phyloP scores from a whole-genome alignment of 768 basidiomycete species.

The Pleurotus djamor region DNA sequence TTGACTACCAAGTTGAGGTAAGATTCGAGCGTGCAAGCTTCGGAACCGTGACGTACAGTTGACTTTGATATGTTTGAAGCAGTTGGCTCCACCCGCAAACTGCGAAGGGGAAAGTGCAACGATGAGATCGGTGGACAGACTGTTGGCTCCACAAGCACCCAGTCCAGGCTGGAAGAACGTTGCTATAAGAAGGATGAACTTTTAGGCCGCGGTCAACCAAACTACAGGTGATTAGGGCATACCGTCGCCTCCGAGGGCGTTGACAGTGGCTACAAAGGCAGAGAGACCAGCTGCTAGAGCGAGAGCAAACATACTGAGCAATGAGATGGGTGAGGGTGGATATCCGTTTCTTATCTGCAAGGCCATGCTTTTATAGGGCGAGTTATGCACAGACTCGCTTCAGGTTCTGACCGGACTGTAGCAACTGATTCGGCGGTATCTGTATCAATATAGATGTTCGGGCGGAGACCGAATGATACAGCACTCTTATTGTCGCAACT shows the following conservation, averaged over 20 bases:
- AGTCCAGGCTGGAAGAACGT: slow-evolving; percentile 8
- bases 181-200: background rate
- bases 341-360: background rate
- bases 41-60: slow-evolving; percentile 11
- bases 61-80: slow-evolving; percentile 20
- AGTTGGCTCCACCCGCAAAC: slow-evolving; percentile 16
- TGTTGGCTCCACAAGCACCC: slow-evolving; percentile 20
- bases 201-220: background rate
- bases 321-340: background rate
- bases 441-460: too few species aligned
- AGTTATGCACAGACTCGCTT: too few species aligned
- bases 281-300: background rate
- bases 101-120: slow-evolving; percentile 19
- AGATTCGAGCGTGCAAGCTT: background rate
- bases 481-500: too few species aligned
- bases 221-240: background rate
- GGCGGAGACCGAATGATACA: too few species aligned
- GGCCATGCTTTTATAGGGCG: background rate
- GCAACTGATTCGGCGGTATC: background rate
- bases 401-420: background rate
- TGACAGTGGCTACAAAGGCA: background rate
- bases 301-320: background rate
- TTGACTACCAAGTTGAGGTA: slow-evolving; percentile 10
- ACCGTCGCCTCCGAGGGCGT: slow-evolving; percentile 5
- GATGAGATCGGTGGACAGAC: slow-evolving; percentile 17